phyloP scores from a whole-genome alignment of 2,329 filamentous ascomycete genomes.

The Beauveria asiatica region DNA sequence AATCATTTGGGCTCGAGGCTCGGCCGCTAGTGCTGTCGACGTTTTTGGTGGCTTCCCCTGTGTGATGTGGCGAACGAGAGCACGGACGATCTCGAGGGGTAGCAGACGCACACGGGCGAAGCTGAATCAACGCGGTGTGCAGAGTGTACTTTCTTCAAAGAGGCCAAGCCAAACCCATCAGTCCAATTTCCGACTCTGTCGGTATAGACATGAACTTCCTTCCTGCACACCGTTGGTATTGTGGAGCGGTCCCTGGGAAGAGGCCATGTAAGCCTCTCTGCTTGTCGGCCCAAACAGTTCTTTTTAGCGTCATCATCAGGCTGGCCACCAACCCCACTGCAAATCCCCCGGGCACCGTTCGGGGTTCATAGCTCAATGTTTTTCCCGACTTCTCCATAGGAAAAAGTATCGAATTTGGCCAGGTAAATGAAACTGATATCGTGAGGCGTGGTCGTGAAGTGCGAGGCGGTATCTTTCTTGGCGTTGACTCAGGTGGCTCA shows the following conservation, averaged over 20 bases:
- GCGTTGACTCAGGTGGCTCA: not conserved
- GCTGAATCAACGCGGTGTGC: too few species aligned
- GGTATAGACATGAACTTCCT: not conserved
- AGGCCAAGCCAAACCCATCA: not conserved
- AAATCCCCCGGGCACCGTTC: not conserved
- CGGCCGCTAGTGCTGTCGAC: constrained; percentile 8
- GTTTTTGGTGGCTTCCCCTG: not conserved
- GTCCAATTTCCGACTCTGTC: not conserved
- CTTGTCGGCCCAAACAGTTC: not conserved
- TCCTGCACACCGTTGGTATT: not conserved
- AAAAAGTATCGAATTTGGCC: not conserved
- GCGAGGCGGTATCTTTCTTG: not conserved
- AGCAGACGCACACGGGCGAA: too few species aligned
- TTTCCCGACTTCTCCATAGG: not conserved
- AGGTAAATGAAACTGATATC: not conserved
- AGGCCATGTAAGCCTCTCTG: constrained; percentile 10
- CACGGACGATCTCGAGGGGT: not conserved
- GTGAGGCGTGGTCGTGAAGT: not conserved
- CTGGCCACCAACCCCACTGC: not conserved
- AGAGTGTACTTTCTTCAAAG: too few species aligned
- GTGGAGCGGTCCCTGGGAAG: constrained; percentile 4
- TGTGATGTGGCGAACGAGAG: not conserved
- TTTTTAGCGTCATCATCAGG: not conserved
- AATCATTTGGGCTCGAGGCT: constrained; percentile 24
- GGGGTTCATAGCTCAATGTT: not conserved